These are phyloP conservation scores for Zygosaccharomyces kombuchaensis DNA, from an alignment of 805 yeast genomes.

Conservation along the genomic window DNA sequence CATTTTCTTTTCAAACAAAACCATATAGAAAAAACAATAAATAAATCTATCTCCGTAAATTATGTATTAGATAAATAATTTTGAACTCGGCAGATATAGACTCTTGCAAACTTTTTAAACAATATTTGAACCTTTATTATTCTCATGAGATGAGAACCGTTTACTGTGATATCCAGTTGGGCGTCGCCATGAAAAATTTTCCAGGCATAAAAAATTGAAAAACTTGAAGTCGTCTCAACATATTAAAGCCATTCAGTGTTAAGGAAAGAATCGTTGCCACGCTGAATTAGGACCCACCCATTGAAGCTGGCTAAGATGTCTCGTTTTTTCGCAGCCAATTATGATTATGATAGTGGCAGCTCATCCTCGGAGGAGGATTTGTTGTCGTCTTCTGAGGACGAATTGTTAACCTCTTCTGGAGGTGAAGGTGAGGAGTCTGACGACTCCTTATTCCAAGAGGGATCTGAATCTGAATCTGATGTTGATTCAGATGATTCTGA, in stretches of 20 bases:
- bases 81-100: background rate
- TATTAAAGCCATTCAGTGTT: background rate
- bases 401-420: conserved; percentile 27
- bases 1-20: no score
- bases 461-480: conserved; percentile 37
- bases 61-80: no score
- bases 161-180: background rate
- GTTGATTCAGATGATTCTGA: conserved; percentile 42
- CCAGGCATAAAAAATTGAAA: conserved; percentile 5
- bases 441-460: conserved; percentile 37
- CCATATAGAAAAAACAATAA: background rate
- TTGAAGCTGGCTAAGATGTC: conserved; percentile 51
- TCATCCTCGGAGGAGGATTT: conserved; percentile 44
- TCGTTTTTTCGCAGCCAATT: conserved; percentile 73
- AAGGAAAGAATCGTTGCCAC: conserved; percentile 2
- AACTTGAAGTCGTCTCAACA: background rate
- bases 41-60: background rate
- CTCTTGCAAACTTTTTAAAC: background rate
- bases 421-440: conserved; percentile 35
- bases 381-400: conserved; percentile 41
- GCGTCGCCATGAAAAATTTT: conserved; percentile 17
- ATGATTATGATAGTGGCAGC: conserved; percentile 42
- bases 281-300: background rate
- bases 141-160: background rate
- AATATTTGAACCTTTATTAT: background rate